Percentiles rank a stretch among this genome's conserved stretches.
Evolutionary conservation across 2,329 filamentous ascomycete species (phyloP).

Genomic region (Emmonsiellopsis sp.): DNA sequence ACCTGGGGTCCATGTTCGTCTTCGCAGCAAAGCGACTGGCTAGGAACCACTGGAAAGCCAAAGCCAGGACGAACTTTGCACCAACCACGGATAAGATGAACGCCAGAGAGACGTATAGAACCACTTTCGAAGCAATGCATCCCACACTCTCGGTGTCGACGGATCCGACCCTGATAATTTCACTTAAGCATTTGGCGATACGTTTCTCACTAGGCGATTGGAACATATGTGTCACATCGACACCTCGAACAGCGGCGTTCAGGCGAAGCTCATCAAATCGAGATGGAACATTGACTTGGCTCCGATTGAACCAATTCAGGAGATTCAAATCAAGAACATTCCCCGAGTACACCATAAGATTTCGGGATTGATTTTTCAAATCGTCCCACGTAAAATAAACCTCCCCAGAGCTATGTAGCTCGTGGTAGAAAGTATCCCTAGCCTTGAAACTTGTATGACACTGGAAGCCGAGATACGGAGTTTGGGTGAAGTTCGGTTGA

Average conservation of each 20-base stretch:
- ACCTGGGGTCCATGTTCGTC: slow-evolving; percentile 71
- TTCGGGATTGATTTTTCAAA: slow-evolving; percentile 76
- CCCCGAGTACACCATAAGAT: slow-evolving; percentile 88
- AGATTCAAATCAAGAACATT: slow-evolving; percentile 86
- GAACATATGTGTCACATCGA: slow-evolving; percentile 82
- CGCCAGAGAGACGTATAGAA: slow-evolving; percentile 83
- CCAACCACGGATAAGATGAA: slow-evolving; percentile 86
- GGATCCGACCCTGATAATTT: slow-evolving; percentile 92
- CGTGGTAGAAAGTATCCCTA: slow-evolving; percentile 63
- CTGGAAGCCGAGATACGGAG: slow-evolving; percentile 72
- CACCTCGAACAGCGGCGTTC: slow-evolving; percentile 62
- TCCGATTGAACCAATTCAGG: slow-evolving; percentile 78
- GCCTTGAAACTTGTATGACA: slow-evolving; percentile 70
- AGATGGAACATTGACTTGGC: slow-evolving; percentile 64
- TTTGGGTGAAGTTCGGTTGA: slow-evolving; percentile 60
- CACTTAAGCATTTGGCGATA: slow-evolving; percentile 74
- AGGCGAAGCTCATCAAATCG: slow-evolving; percentile 73
- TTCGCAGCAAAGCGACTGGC: slow-evolving; percentile 79
- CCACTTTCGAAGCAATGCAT: slow-evolving; percentile 94
- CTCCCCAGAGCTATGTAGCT: slow-evolving; percentile 61
- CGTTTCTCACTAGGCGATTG: slow-evolving; percentile 69
- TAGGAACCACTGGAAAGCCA: slow-evolving; percentile 95
- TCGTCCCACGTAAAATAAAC: slow-evolving; percentile 97
- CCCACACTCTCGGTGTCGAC: slow-evolving; percentile 94
- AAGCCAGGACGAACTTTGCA: slow-evolving; percentile 76